Conservation (phyloP, 805 yeast species). For the Hagleromyces aurorensis region DNA sequence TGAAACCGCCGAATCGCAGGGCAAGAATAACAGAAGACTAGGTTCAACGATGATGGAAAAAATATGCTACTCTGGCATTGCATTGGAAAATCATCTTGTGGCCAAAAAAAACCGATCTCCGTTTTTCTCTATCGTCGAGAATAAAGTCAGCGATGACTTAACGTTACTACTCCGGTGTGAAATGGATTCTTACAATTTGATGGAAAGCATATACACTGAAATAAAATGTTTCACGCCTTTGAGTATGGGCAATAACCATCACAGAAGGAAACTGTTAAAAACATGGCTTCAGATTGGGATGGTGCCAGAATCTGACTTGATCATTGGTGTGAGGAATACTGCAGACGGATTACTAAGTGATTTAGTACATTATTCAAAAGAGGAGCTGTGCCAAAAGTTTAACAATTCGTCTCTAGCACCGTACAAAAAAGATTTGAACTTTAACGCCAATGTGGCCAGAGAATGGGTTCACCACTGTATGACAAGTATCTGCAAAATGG, state of each 20-base stretch:
- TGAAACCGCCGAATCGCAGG: conserved; percentile 1
- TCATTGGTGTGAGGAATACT: conserved; percentile 26
- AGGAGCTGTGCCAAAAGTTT: conserved; percentile 14
- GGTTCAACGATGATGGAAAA: conserved; percentile 11
- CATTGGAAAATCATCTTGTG: conserved; percentile 24
- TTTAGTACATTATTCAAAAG: conserved; percentile 18
- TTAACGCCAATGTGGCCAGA: conserved; percentile 21
- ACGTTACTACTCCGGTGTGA: conserved; percentile 27
- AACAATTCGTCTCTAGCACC: conserved; percentile 13
- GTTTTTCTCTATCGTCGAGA: conserved; percentile 22
- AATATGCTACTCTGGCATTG: conserved; percentile 27
- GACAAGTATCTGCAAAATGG: conserved; percentile 10
- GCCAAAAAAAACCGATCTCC: conserved; percentile 5
- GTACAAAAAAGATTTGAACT: conserved; percentile 14
- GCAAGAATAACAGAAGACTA: conserved; percentile 4
- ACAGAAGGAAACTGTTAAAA: conserved; percentile 26
- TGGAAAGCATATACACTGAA: conserved; percentile 20
- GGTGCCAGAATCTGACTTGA: conserved; percentile 22
- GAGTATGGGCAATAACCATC: conserved; percentile 15
- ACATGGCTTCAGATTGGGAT: conserved; percentile 29
- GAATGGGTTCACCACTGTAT: conserved; percentile 25
- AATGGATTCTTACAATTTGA: conserved; percentile 25
- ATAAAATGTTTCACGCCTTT: conserved; percentile 25
- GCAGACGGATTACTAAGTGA: conserved; percentile 21
- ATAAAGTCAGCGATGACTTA: conserved; percentile 12